Evolutionary conservation across 2,329 filamentous ascomycete genomes (phyloP), one percentile per base, ranked within the genome.

Genomic region (Aspergillus pseudotamarii): DNA sequence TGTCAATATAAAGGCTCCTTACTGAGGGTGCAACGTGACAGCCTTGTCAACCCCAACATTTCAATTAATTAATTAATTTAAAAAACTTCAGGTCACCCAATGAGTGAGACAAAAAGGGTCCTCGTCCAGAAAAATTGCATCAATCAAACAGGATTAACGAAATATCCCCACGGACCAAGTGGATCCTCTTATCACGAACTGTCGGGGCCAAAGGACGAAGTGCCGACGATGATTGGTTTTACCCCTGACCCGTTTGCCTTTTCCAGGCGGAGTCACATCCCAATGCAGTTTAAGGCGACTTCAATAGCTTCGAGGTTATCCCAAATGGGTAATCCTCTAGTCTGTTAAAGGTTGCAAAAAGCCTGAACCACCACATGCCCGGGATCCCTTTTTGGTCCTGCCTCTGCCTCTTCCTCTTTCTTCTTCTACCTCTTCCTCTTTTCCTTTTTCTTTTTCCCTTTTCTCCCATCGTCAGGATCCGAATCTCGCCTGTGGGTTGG

Each of bases 301-400:
- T 58, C 32, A 63, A 66, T 68, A 67, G 66, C 65, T 46, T 67
- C 65, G 59, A 62, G 48, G 56, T 53, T 54, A 41, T 51, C 63
- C 64, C 34, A 36, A 62, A 57, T n/a, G 46, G 63, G 64, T 50
- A 64, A 57, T 59, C 21, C 21, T 57, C 41, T 51, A 57, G 55
- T 50, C 38, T 41, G n/a, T 43, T 21, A 23, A 26, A 26, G 21
- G 45, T 10, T 48, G 21, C 6, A 36, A 36, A 36, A 16, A 23
- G 21, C 4, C 11, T 12, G n/a, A 23, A 23, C 10, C 45, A 30
- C 46, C 48, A 23, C 41, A 26, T 23, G 56, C 48, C 34, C 19
- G 46, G 46, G 46, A 41, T 59, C 57, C 48, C 45, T 28, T 54
- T 59, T 59, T 43, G 46, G 38, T 45, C 14, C 23, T 26, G 36